Conservation (phyloP, 2,329 filamentous ascomycete species). For the Neocatenulostroma microsporum region DNA sequence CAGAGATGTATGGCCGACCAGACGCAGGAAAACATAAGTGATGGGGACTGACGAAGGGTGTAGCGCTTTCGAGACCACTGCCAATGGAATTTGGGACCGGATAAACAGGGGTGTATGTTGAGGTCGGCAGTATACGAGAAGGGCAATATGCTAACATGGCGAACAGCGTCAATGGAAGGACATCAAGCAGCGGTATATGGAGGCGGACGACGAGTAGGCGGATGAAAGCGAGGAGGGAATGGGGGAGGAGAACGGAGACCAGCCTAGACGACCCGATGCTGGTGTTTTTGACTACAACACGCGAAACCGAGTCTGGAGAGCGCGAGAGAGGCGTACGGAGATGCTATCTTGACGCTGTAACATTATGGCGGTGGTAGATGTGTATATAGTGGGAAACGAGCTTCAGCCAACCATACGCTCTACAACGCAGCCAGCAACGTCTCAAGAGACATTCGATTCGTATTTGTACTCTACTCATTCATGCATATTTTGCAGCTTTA, state of each 20-base stretch:
- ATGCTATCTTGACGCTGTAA: no score
- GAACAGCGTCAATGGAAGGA: constrained; percentile 98
- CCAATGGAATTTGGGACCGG: constrained; percentile 83
- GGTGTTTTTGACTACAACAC: no score
- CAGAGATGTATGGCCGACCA: constrained; percentile 70
- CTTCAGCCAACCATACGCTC: no score
- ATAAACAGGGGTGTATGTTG: constrained; percentile 82
- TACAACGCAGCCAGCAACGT: no score
- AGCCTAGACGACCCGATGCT: no score
- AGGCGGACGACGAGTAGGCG: constrained; percentile 46
- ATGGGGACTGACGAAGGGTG: constrained; percentile 14
- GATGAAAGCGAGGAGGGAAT: constrained; percentile 30
- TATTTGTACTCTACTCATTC: no score
- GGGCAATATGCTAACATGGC: constrained; percentile 20
- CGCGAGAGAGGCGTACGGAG: no score
- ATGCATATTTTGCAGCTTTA: no score
- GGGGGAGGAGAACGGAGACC: constrained; percentile 53
- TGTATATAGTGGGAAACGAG: no score
- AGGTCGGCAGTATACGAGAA: not conserved
- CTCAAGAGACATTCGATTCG: no score
- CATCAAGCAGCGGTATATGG: constrained; percentile 82
- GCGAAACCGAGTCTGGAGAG: no score
- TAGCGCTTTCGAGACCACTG: constrained; percentile 73
- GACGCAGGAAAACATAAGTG: constrained; percentile 3
- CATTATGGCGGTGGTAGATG: no score